Conservation (phyloP, 805 yeast genomes). For the Metschnikowia santaceciliae region DNA sequence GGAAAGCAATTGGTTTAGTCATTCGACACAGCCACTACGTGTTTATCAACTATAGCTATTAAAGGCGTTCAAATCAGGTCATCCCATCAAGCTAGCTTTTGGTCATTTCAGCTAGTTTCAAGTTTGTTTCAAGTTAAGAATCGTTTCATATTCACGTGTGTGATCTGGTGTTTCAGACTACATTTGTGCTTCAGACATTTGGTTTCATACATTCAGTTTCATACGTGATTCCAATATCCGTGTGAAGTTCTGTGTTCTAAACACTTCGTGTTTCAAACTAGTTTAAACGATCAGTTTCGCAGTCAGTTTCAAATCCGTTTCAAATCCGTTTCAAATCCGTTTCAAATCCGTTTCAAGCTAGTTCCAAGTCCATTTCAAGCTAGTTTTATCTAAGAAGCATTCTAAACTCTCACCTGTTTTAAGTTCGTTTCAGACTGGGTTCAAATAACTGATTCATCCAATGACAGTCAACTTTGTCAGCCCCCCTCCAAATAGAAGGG, state of each 20-base stretch:
- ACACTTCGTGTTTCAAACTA: no score
- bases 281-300: no score
- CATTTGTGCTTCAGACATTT: no score
- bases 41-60: no score
- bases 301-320: not conserved
- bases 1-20: no score
- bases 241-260: no score
- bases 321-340: not conserved
- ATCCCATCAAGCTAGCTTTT: not conserved
- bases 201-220: no score
- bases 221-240: no score
- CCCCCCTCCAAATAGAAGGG: conserved; percentile 1
- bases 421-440: not conserved
- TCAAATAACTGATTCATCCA: not conserved
- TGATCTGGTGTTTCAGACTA: not conserved
- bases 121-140: not conserved
- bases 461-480: conserved; percentile 1
- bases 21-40: no score
- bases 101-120: not conserved
- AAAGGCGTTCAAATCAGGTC: no score
- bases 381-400: not conserved
- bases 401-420: not conserved
- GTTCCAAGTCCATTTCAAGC: not conserved
- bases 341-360: not conserved
- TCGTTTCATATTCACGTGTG: not conserved